Evolutionary conservation across 2,329 filamentous ascomycete species (phyloP).

Genomic region (Venturia carpophila): DNA sequence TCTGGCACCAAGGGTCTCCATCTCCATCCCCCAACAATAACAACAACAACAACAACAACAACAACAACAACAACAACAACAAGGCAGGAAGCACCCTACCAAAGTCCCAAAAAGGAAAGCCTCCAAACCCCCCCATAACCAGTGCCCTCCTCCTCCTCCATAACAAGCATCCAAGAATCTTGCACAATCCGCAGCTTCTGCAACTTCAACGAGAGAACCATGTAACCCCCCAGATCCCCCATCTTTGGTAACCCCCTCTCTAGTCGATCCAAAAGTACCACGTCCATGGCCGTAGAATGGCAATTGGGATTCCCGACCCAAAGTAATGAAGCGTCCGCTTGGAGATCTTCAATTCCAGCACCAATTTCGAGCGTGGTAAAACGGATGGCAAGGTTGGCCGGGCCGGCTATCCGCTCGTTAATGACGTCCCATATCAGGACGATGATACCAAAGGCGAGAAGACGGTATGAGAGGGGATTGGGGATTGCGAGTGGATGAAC

Average conservation of each 20-base stretch:
- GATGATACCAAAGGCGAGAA: background rate
- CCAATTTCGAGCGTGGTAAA: background rate
- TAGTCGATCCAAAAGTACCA: background rate
- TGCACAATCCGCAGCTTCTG: background rate
- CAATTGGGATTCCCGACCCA: background rate
- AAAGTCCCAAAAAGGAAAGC: background rate
- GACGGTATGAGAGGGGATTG: too few relatives aligned
- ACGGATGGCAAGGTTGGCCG: background rate
- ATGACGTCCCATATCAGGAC: background rate
- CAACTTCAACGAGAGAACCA: background rate
- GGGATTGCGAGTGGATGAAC: too few relatives aligned
- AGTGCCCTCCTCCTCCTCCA: background rate
- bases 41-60: too few relatives aligned
- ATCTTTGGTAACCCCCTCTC: too few relatives aligned
- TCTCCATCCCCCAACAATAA: too few relatives aligned
- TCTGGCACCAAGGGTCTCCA: too few relatives aligned
- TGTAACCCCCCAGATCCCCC: background rate
- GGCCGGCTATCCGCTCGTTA: background rate
- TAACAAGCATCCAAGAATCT: background rate
- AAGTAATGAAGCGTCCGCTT: background rate
- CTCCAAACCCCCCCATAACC: background rate
- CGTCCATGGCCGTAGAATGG: background rate
- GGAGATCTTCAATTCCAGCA: background rate
- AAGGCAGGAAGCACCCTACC: background rate
- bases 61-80: too few relatives aligned